A percentile compares a stretch with the other conserved stretches of the same genome.
Evolutionary conservation across 2,329 filamentous ascomycete species (phyloP).

Genomic region (Fusarium agapanthi): DNA sequence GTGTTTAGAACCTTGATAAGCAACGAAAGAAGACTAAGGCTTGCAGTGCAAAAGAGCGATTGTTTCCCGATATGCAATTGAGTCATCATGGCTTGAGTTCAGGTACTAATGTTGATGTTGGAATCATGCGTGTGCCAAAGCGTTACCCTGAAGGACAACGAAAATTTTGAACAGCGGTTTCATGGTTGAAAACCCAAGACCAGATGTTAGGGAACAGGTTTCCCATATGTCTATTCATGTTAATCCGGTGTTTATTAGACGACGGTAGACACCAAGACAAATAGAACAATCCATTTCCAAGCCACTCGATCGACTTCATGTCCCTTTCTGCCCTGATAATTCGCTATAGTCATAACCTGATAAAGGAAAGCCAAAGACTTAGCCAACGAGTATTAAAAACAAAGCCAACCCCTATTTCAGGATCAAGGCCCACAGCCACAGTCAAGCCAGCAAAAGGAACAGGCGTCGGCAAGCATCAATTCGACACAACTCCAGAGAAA

Average conservation of each 20-base stretch:
- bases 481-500: accelerated
- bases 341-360: background rate
- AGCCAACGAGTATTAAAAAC: background rate
- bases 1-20: background rate
- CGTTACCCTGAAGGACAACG: background rate
- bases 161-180: background rate
- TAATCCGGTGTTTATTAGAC: background rate
- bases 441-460: background rate
- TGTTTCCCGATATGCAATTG: background rate
- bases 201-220: background rate
- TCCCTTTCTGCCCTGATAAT: background rate
- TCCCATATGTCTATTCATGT: background rate
- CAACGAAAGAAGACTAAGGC: background rate
- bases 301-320: too few species aligned
- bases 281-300: background rate
- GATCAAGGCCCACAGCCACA: background rate
- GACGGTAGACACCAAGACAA: too few species aligned
- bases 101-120: background rate
- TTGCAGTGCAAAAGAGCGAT: background rate
- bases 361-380: too few species aligned
- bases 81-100: background rate
- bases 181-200: background rate
- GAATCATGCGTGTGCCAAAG: background rate
- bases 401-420: background rate
- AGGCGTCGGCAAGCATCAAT: background rate